These are phyloP conservation scores for Prunus salicina DNA, from an alignment of 306 rosid genomes.

Conservation along the genomic window DNA sequence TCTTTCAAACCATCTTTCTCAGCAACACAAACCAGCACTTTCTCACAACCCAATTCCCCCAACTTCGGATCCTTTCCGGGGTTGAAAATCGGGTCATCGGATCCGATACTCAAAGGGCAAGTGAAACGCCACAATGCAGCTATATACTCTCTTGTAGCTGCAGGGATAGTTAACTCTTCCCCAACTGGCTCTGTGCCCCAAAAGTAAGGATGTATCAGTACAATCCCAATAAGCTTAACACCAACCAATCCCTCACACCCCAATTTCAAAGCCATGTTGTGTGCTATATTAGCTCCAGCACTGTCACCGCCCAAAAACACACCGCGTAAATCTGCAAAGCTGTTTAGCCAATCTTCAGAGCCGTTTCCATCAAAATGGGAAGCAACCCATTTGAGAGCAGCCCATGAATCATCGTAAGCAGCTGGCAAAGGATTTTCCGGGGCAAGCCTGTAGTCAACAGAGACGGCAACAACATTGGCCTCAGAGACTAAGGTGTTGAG, in stretches of 20 bases:
- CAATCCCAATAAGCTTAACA: slow-evolving; percentile 35
- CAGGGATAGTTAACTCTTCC: neutral
- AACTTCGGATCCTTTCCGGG: slow-evolving; percentile 34
- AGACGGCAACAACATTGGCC: slow-evolving; percentile 2
- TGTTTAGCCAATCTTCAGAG: no score
- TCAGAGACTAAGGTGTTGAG: no score
- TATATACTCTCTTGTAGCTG: neutral
- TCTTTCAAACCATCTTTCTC: slow-evolving; percentile 34
- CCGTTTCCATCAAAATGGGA: no score
- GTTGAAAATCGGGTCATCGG: slow-evolving; percentile 34
- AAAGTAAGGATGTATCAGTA: slow-evolving; percentile 8
- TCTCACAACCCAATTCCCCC: slow-evolving; percentile 27
- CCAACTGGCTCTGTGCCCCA: slow-evolving; percentile 19
- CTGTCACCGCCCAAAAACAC: neutral
- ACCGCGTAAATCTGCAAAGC: no score
- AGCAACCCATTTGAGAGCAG: neutral
- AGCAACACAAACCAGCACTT: slow-evolving; percentile 35
- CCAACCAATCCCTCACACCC: neutral
- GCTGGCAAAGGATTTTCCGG: slow-evolving; percentile 23
- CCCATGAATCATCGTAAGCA: slow-evolving; percentile 31
- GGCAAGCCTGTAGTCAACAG: slow-evolving; percentile 21
- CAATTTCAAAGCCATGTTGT: neutral
- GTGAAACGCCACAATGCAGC: slow-evolving; percentile 5
- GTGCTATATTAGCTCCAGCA: slow-evolving; percentile 15
- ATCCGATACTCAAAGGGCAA: slow-evolving; percentile 10